Conservation (phyloP, 768 basidiomycete genomes). For the Gloeophyllum trabeum region DNA sequence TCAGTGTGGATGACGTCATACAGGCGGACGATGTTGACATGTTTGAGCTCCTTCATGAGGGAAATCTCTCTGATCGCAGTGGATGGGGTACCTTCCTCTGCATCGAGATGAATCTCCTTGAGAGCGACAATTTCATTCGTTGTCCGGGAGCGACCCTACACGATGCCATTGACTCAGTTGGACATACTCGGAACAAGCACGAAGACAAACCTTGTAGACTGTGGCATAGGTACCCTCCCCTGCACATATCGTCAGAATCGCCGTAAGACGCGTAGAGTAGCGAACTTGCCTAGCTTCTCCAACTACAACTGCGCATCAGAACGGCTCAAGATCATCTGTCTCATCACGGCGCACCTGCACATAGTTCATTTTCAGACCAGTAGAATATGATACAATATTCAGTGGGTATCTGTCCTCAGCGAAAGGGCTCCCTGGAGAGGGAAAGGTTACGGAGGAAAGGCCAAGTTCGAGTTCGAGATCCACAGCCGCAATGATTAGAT, state of each 20-base stretch:
- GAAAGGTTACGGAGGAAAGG: too few relatives aligned
- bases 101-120: slow-evolving; percentile 98
- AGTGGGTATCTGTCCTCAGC: too few relatives aligned
- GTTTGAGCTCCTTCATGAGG: slow-evolving; percentile 98
- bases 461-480: too few relatives aligned
- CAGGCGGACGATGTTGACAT: slow-evolving; percentile 95
- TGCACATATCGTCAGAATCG: slow-evolving; percentile 14
- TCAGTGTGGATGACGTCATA: slow-evolving; percentile 99
- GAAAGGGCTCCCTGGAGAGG: too few relatives aligned
- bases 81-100: slow-evolving; percentile 97
- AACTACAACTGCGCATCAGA: slow-evolving; percentile 33
- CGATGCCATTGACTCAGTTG: not conserved
- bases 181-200: slow-evolving; percentile 2
- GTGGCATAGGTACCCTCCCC: slow-evolving; percentile 94
- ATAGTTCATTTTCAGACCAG: slow-evolving; percentile 39
- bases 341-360: slow-evolving; percentile 32
- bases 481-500: too few relatives aligned
- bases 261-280: slow-evolving; percentile 1
- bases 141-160: slow-evolving; percentile 83
- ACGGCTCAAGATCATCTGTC: slow-evolving; percentile 1
- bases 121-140: slow-evolving; percentile 98
- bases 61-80: slow-evolving; percentile 99
- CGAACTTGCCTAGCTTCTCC: slow-evolving; percentile 67
- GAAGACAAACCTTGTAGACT: slow-evolving; percentile 74
- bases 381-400: too few relatives aligned